Base-by-base conservation (phyloP, 139 green algal species). In the Limnomonas spitsbergensis region DNA sequence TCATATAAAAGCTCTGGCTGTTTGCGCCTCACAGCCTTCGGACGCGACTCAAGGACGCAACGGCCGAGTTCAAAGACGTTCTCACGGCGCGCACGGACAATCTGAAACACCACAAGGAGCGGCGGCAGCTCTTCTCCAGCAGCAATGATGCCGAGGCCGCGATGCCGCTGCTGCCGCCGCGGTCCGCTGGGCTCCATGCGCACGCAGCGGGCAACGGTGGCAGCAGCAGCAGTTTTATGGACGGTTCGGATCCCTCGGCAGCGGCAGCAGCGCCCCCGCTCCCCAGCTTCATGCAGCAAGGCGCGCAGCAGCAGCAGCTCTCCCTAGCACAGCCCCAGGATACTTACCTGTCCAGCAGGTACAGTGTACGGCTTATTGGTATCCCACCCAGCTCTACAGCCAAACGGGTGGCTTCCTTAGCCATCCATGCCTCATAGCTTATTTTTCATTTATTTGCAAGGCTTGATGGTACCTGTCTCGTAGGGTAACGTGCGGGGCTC, bases 21-120 rank as follows among this genome's bases (percentile, higher is more conserved):
- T n/a, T n/a, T n/a, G n/a, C n/a, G n/a, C n/a, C n/a, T n/a, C 20
- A 20, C 47, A 88, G 79, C 77, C 66, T 88, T 70, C 79, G 83
- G 27, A 73, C 72, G 0, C 67, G 83, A 0, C 79, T 99, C 77
- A 95, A 97, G 78, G 93, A 98, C 66, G 93, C 97, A 47, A 88
- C 80, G 26, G n/a, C 29, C 36, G 73, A 79, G 53, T 79, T 70
- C 52, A 79, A 78, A 66, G 80, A 85, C 4, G 83, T 91, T 42
- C 88, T 99, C n/a, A 98, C 91, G 0, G 56, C 93, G 72, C 86
- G 95, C 32, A 97, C 90, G 0, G 95, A 99, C 42, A 97, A 91
- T 75, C 71, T 98, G 0, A 96, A 96, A 77, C 86, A 86, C 31
- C 89, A 97, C 75, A 82, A 91, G 56, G 88, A 93, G 61, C 85